These are phyloP conservation scores for Aspergillus hortae DNA, from an alignment of 2,329 filamentous ascomycete species.

Conservation along the genomic window DNA sequence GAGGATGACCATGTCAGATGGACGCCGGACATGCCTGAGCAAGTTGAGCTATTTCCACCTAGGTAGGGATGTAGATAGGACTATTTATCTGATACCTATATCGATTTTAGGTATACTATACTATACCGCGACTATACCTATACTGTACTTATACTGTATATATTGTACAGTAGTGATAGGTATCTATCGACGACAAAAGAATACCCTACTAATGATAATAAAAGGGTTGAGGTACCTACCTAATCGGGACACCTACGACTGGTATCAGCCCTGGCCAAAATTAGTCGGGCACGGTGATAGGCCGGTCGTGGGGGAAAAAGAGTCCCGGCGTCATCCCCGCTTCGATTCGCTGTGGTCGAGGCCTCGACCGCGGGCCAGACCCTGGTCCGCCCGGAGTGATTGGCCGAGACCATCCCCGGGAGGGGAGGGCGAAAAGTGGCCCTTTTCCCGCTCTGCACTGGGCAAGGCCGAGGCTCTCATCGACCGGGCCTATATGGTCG, in stretches of 20 bases:
- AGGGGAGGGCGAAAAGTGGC: too few relatives aligned
- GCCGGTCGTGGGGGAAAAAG: constrained; percentile 9
- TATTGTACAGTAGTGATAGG: neutral
- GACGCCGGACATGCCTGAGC: too few relatives aligned
- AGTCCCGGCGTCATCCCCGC: constrained; percentile 15
- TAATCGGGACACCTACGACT: too few relatives aligned
- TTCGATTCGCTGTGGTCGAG: constrained; percentile 12
- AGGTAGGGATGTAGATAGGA: too few relatives aligned
- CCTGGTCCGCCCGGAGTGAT: constrained; percentile 8
- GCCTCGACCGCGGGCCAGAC: constrained; percentile 17
- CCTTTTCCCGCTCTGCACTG: neutral
- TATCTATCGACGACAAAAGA: too few relatives aligned
- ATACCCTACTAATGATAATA: too few relatives aligned
- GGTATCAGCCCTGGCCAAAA: constrained; percentile 12
- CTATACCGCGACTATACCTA: neutral
- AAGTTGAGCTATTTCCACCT: too few relatives aligned
- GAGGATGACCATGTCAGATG: neutral
- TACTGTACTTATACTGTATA: too few relatives aligned
- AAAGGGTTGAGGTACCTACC: too few relatives aligned
- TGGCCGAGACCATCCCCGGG: constrained; percentile 5
- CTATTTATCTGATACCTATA: too few relatives aligned
- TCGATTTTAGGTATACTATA: too few relatives aligned
- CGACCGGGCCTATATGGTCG: constrained; percentile 2
- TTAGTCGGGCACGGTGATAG: constrained; percentile 14
- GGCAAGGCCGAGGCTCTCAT: constrained; percentile 16